A percentile compares a stretch with the other conserved stretches of the same genome.
Conservation (phyloP, 106 monocot species). For the Cymbidium sinense region DNA sequence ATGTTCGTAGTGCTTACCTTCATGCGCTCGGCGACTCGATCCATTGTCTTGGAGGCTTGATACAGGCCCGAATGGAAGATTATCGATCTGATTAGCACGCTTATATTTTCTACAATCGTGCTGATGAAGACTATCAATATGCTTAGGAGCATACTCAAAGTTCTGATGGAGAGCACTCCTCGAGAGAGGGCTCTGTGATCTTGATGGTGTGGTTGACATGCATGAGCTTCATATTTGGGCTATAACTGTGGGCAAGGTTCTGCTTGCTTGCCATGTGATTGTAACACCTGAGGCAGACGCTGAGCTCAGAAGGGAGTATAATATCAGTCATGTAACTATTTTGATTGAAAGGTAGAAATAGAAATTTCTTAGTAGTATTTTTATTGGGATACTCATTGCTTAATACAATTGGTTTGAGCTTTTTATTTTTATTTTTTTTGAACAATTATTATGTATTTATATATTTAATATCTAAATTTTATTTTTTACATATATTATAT, state of each 20-base stretch:
- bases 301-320: constrained; percentile 39
- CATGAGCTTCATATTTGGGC: constrained; percentile 66
- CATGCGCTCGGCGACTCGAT: constrained; percentile 71
- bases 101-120: constrained; percentile 62
- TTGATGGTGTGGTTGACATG: constrained; percentile 35
- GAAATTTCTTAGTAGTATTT: too few relatives aligned
- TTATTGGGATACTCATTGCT: too few relatives aligned
- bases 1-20: constrained; percentile 70
- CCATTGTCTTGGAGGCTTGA: constrained; percentile 74
- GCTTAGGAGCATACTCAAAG: constrained; percentile 59
- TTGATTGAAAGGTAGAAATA: constrained; percentile 36
- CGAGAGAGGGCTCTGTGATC: constrained; percentile 36
- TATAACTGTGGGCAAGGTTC: constrained; percentile 50
- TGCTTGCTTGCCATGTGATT: constrained; percentile 43
- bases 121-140: constrained; percentile 53
- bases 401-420: too few relatives aligned
- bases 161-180: constrained; percentile 84
- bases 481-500: too few relatives aligned
- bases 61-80: constrained; percentile 82
- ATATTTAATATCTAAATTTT: too few relatives aligned
- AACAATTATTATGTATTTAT: too few relatives aligned
- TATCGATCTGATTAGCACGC: constrained; percentile 66
- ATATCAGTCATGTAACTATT: constrained; percentile 50
- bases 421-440: too few relatives aligned
- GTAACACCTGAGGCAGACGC: constrained; percentile 25